Evolutionary conservation across 768 basidiomycete species (phyloP).

Genomic region (Paxillus rubicundulus): DNA sequence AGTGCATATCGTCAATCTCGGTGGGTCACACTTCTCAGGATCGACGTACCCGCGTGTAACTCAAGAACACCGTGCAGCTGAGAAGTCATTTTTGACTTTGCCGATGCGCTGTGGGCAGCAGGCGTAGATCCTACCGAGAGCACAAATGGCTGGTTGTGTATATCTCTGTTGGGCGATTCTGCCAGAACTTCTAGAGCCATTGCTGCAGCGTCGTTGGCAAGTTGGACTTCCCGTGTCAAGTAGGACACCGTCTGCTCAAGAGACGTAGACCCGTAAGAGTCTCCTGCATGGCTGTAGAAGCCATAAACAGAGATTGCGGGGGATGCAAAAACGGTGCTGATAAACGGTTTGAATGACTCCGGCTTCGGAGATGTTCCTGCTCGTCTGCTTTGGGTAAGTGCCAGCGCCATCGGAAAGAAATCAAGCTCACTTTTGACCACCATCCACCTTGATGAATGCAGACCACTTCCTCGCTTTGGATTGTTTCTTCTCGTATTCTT

Average conservation of each 20-base stretch:
- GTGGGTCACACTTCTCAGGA: background rate
- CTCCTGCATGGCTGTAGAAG: conserved; percentile 79
- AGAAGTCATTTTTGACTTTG: conserved; percentile 45
- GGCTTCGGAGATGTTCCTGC: conserved; percentile 63
- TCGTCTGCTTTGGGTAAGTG: conserved; percentile 47
- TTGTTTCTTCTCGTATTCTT: conserved; percentile 51
- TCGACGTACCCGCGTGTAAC: conserved; percentile 63
- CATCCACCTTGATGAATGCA: conserved; percentile 78
- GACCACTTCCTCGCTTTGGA: conserved; percentile 56
- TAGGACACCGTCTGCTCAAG: conserved; percentile 61
- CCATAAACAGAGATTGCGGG: conserved; percentile 65
- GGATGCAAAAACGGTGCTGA: conserved; percentile 52
- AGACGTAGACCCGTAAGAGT: conserved; percentile 75
- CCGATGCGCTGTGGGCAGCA: conserved; percentile 74
- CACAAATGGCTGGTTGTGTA: conserved; percentile 52
- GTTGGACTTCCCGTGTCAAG: conserved; percentile 66
- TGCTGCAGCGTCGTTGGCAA: conserved; percentile 64
- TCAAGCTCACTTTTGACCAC: conserved; percentile 63
- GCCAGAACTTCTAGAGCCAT: conserved; percentile 49
- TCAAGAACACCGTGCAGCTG: conserved; percentile 63
- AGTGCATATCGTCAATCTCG: background rate
- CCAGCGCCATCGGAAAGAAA: background rate
- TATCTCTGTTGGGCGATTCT: conserved; percentile 29
- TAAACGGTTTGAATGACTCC: conserved; percentile 51
- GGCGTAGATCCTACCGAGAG: conserved; percentile 87